Conservation (phyloP, 805 yeast species). For the Metschnikowia kofuensis region DNA sequence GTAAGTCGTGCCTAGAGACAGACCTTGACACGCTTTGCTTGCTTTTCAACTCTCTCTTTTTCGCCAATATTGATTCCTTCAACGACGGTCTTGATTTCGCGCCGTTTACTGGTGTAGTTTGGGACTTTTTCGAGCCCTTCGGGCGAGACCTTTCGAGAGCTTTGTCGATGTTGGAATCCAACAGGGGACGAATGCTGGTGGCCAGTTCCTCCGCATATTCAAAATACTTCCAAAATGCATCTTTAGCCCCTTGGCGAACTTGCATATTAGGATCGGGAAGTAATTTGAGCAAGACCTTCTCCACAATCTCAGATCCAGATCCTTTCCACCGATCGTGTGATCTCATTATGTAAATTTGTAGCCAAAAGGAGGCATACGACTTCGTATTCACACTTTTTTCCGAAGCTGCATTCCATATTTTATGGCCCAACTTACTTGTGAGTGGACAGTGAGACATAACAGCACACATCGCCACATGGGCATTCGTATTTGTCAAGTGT, state of each 20-base stretch:
- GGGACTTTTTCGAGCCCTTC: background rate
- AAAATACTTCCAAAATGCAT: conserved; percentile 68
- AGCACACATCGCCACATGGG: conserved; percentile 53
- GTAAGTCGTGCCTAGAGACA: conserved; percentile 10
- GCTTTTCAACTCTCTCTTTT: conserved; percentile 35
- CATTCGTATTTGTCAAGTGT: conserved; percentile 57
- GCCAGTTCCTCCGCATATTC: conserved; percentile 53
- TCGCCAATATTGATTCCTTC: conserved; percentile 45
- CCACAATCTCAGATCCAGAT: conserved; percentile 40
- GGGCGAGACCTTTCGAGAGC: conserved; percentile 65
- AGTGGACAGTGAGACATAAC: conserved; percentile 56
- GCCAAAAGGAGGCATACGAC: conserved; percentile 65
- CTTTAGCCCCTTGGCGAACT: conserved; percentile 74
- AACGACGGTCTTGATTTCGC: conserved; percentile 43
- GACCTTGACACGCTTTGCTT: conserved; percentile 19
- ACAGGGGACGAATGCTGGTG: conserved; percentile 32
- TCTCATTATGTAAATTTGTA: conserved; percentile 57
- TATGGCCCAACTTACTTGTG: conserved; percentile 48
- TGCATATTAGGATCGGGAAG: conserved; percentile 76
- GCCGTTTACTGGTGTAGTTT: background rate
- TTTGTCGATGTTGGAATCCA: conserved; percentile 48
- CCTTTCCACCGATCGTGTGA: conserved; percentile 32
- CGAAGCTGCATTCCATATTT: conserved; percentile 47
- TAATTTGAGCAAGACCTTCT: conserved; percentile 54
- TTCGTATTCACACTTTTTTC: conserved; percentile 77